Evolutionary conservation across 768 basidiomycete genomes (phyloP), one percentile per base, ranked within the genome.

Genomic region (Tylopilus plumbeoviolaceoides): DNA sequence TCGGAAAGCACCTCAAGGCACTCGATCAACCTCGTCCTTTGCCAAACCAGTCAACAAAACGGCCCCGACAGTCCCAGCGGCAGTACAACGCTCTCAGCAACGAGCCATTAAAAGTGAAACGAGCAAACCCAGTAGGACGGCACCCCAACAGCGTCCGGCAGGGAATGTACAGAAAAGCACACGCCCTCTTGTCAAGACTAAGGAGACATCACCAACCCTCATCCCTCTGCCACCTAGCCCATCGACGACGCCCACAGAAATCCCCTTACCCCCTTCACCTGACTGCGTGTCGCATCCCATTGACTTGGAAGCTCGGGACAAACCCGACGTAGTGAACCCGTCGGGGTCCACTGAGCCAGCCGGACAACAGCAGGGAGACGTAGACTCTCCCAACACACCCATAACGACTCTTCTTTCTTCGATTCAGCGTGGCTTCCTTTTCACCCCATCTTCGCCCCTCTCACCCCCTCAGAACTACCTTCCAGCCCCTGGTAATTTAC

Each of bases 381-480:
- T 39, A 0, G 48, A 31, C 12, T 31, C 54, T 27, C 68, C 69
- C 4, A 80, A 74, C 55, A 87, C 86, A 28, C 86, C 86, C 2
- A 88, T 88, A 44, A 85, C 86, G 7, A 72, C 79, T 9, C 75
- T 88, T 28, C 69, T 84, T 42, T 72, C 75, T 15, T 69, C 84
- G 3, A 88, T 88, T 50, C 78, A 87, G 57, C 78, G 75, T 15
- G 86, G 85, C 30, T 88, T 88, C 65, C 65, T 83, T n/a, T 77
- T 81, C 58, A 82, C 84, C 4, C 85, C 84, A 15, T 74, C 72
- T n/a, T 75, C 79, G 1, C 82, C 83, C 2, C 72, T 85, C 35
- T 83, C 84, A 2, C 83, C 83, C 17, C 78, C 80, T 23, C 72
- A 78, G 50, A 71, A 75, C 28, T 79, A 82, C 54, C 55, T 68